Evolutionary conservation across 2,329 filamentous ascomycete genomes (phyloP), one percentile per base, ranked within the genome.

Genomic region (Penicillium thymicola): DNA sequence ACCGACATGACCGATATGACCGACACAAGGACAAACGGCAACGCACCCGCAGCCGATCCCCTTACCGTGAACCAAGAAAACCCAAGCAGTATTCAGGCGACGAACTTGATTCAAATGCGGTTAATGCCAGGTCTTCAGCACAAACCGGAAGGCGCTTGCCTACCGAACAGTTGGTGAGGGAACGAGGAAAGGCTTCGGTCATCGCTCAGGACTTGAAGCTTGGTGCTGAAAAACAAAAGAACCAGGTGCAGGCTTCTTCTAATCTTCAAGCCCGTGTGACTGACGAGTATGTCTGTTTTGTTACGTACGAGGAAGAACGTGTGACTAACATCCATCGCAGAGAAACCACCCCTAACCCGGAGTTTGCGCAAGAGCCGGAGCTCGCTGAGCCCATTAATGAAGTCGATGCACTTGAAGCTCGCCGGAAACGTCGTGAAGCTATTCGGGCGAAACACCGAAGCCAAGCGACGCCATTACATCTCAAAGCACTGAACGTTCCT

Each of bases 391-490:
- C 83, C n/a, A 71, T 91, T 64, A 89, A 95, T 72, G 89, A 95
- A 77, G 89, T 89, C 60, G 87, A 89, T 64, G 82, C 93, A 68
- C 89, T 96, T 67, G 89, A 95, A 73, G 87, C 91, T 67, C 89
- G 92, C 54, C 88, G 92, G 28, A 91, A 89, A 70, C 85, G 89
- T 57, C 87, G 92, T 63, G 90, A 94, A 76, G 90, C 90, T 62
- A 89, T 96, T 61, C 84, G 91, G 70, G 89, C 90, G 71, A 95
- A 92, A 78, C 89, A 91, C 67, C 86, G 85, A 73, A 78, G 75
- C 44, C 86, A 88, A 67, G 83, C 86, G 50, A 87, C 87, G 48
- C 88, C 89, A 50, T 80, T 93, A 67, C 82, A 89, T 59, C 85
- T 93, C 60, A 87, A 92, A 75, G 88, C 89, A 57, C 78, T 93